Evolutionary conservation across 768 basidiomycete species (phyloP).

Genomic region (Neoboletus subvelutipes): DNA sequence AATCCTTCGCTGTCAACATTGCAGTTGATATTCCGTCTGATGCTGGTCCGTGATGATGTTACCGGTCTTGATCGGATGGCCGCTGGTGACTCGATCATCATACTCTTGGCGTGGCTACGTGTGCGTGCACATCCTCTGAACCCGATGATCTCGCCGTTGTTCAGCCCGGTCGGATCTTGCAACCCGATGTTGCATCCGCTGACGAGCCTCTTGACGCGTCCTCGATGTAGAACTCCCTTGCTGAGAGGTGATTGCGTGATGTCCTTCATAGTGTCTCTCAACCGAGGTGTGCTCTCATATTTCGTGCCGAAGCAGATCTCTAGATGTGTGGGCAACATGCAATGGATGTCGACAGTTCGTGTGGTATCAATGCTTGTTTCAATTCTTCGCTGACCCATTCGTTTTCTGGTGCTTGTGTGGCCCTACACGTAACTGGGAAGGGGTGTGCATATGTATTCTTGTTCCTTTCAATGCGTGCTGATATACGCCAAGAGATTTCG

Average conservation of each 20-base stretch:
- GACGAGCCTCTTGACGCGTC: background rate
- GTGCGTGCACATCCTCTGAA: background rate
- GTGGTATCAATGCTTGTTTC: background rate
- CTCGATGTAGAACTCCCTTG: background rate
- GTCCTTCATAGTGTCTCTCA: background rate
- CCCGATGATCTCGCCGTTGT: background rate
- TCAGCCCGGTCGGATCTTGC: background rate
- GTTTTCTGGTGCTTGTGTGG: background rate
- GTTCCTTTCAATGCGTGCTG: no score
- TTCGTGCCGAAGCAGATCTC: background rate
- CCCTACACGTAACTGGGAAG: background rate
- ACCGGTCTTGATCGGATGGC: background rate
- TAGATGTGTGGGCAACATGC: background rate
- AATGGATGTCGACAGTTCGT: background rate
- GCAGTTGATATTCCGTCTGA: background rate
- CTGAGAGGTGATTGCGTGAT: background rate
- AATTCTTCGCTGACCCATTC: background rate
- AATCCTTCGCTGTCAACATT: background rate
- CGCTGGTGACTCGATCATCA: background rate
- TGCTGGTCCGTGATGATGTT: background rate
- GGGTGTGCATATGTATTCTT: background rate
- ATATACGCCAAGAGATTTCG: no score
- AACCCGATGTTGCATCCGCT: background rate
- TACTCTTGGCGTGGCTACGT: background rate
- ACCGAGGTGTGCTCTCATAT: no score